Percentiles rank a stretch among this genome's conserved stretches.
Conservation (phyloP, 2,329 filamentous ascomycete genomes). For the Westerdykella sp. region DNA sequence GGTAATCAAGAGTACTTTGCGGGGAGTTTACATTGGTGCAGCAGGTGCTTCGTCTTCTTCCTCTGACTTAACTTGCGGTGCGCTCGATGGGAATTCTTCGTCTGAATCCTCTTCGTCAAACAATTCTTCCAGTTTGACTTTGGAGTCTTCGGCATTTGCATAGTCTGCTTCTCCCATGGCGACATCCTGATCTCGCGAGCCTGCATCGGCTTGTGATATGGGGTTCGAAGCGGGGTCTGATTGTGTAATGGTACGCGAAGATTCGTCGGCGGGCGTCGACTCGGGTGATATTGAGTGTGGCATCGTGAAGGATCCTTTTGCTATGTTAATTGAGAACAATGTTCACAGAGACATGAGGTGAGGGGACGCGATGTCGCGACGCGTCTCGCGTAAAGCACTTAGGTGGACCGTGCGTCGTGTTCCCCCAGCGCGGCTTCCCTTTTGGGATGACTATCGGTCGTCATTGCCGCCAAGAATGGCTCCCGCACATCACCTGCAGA, state of each 20-base stretch:
- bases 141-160: slow-evolving; percentile 22
- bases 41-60: slow-evolving; percentile 33
- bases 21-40: slow-evolving; percentile 33
- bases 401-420: no score
- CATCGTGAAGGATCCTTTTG: slow-evolving; percentile 27
- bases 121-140: slow-evolving; percentile 50
- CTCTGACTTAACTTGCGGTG: slow-evolving; percentile 41
- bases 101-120: slow-evolving; percentile 55
- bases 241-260: slow-evolving; percentile 36
- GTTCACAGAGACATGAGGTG: neutral
- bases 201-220: slow-evolving; percentile 21
- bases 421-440: no score
- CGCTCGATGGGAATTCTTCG: slow-evolving; percentile 53
- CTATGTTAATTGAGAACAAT: neutral
- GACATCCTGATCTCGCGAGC: slow-evolving; percentile 19
- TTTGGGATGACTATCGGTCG: no score
- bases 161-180: slow-evolving; percentile 27
- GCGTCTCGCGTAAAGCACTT: neutral
- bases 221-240: slow-evolving; percentile 10
- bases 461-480: slow-evolving; percentile 9
- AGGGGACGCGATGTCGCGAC: neutral
- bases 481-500: slow-evolving; percentile 4
- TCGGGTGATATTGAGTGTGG: slow-evolving; percentile 43
- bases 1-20: slow-evolving; percentile 2
- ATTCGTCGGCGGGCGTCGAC: slow-evolving; percentile 35